These are phyloP conservation scores for Mycena metata DNA, from an alignment of 768 basidiomycete species.

Conservation along the genomic window DNA sequence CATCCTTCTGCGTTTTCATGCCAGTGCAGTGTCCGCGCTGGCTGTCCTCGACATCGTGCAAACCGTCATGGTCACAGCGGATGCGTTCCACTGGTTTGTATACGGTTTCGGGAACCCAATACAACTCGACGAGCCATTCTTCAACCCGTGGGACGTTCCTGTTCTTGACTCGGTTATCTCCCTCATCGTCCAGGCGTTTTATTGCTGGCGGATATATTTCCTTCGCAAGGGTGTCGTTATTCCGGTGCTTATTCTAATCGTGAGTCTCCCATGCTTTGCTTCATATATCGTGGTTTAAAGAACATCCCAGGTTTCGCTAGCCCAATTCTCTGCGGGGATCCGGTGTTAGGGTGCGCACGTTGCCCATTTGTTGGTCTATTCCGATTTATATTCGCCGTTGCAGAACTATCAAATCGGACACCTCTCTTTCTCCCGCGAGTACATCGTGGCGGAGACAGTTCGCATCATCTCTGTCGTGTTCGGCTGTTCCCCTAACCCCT, in stretches of 20 bases:
- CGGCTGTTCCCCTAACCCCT: background rate
- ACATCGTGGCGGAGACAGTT: constrained; percentile 31
- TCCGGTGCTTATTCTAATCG: constrained; percentile 32
- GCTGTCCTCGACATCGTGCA: constrained; percentile 40
- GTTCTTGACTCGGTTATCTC: constrained; percentile 39
- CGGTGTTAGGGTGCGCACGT: too few relatives aligned
- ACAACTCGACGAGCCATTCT: constrained; percentile 33
- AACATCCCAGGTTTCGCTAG: constrained; percentile 27
- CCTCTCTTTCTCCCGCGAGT: constrained; percentile 27
- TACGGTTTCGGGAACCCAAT: constrained; percentile 38
- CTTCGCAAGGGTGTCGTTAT: constrained; percentile 26
- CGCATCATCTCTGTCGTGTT: constrained; percentile 11
- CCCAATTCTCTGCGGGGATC: constrained; percentile 31
- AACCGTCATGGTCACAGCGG: constrained; percentile 39
- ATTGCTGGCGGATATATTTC: constrained; percentile 39
- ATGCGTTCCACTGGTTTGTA: constrained; percentile 45
- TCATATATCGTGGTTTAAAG: background rate
- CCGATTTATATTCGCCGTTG: too few relatives aligned
- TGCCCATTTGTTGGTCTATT: too few relatives aligned
- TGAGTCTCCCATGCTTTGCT: too few relatives aligned
- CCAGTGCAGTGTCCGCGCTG: constrained; percentile 39
- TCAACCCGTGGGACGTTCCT: constrained; percentile 40
- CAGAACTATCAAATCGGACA: too few relatives aligned
- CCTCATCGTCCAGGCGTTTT: constrained; percentile 40
- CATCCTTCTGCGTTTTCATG: constrained; percentile 20